A percentile compares a stretch with the other conserved stretches of the same genome.
These are phyloP conservation scores for Fraxinus platypoda DNA, from an alignment of 305 asterid genomes.

Conservation along the genomic window DNA sequence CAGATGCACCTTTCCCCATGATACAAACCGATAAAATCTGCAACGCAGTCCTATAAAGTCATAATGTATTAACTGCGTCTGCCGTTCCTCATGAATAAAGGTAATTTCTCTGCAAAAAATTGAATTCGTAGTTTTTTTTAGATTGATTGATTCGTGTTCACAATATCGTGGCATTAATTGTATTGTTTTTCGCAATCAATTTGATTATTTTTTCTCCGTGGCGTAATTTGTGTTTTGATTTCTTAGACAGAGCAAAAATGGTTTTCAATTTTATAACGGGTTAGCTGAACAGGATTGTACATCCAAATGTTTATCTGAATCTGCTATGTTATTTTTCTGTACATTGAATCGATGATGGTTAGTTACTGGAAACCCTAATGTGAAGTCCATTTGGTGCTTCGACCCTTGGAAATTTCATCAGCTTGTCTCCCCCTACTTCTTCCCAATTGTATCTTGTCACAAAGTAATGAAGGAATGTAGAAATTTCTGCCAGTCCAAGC, in stretches of 20 bases:
- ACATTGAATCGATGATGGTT: slow-evolving; percentile 5
- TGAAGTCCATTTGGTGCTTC: slow-evolving; percentile 40
- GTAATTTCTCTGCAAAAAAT: background rate
- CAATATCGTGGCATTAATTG: background rate
- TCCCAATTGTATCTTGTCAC: slow-evolving; percentile 93
- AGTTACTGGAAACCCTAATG: slow-evolving; percentile 21
- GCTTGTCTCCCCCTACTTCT: slow-evolving; percentile 82
- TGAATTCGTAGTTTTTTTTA: background rate
- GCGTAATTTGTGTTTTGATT: background rate
- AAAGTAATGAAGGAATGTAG: slow-evolving; percentile 90
- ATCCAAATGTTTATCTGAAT: background rate
- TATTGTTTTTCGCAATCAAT: background rate
- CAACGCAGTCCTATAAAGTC: background rate
- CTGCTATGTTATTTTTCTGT: slow-evolving; percentile 5
- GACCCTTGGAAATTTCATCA: slow-evolving; percentile 62
- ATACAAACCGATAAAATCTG: background rate
- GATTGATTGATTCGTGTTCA: background rate
- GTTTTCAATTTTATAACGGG: background rate
- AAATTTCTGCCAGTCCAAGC: slow-evolving; percentile 93
- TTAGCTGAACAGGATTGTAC: slow-evolving; percentile 4
- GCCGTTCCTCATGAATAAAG: background rate
- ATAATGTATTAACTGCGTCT: background rate
- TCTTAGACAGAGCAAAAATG: background rate
- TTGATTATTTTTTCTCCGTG: background rate
- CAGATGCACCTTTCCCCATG: background rate